These are phyloP conservation scores for Acacia acuminata DNA, from an alignment of 306 rosid genomes.

Conservation along the genomic window DNA sequence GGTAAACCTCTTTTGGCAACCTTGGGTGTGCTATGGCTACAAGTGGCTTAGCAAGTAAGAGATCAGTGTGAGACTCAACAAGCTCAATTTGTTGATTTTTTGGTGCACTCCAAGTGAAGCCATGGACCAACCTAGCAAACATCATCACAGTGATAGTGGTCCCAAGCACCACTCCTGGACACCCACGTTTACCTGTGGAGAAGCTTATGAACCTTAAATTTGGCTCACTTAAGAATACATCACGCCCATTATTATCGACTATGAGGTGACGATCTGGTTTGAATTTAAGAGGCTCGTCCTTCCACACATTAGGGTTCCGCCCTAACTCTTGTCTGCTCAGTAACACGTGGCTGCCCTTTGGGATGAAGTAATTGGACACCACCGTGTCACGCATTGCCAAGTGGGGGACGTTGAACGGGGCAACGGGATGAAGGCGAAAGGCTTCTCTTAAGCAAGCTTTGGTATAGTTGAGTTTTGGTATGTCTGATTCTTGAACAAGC, in stretches of 20 bases:
- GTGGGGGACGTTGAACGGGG: neutral
- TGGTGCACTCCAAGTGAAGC: neutral
- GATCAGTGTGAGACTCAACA: neutral
- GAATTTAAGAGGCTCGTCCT: neutral
- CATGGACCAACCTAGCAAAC: constrained; percentile 10
- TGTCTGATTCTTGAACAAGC: constrained; percentile 32
- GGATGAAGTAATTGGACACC: constrained; percentile 6
- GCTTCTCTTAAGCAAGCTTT: constrained; percentile 10
- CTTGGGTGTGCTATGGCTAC: neutral
- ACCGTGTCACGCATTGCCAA: neutral
- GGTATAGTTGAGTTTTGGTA: neutral
- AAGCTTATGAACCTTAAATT: neutral
- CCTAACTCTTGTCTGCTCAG: constrained; percentile 7
- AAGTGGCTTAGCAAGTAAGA: constrained; percentile 2
- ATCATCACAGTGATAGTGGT: neutral
- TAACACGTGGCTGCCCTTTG: constrained; percentile 3
- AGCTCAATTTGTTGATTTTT: neutral
- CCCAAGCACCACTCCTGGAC: constrained; percentile 10
- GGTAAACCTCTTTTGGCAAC: neutral
- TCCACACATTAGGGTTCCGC: neutral
- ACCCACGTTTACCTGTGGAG: neutral
- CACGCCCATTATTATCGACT: neutral
- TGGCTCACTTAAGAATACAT: neutral
- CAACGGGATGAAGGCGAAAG: neutral
- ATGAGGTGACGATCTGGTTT: neutral